Evolutionary conservation across 2,329 filamentous ascomycete species (phyloP), one percentile per base, ranked within the genome.

Genomic region (Torrubiella hemipterigena): DNA sequence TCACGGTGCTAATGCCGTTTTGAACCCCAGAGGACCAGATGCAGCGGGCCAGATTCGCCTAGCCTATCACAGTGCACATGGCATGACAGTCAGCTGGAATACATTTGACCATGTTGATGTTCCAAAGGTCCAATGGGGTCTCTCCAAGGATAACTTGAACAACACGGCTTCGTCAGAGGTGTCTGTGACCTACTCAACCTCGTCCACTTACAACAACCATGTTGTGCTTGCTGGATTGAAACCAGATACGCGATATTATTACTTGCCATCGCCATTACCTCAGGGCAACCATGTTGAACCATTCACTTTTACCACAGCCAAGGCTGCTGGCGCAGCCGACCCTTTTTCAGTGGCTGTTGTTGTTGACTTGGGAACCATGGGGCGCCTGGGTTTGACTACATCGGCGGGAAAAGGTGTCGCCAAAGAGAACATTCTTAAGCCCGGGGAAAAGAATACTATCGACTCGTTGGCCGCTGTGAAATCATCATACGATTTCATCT

Each of bases 21-120:
- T n/a, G n/a, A n/a, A n/a, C n/a, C n/a, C n/a, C n/a, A n/a, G n/a
- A n/a, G n/a, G n/a, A n/a, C n/a, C n/a, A n/a, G n/a, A n/a, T n/a
- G n/a, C n/a, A n/a, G n/a, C n/a, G n/a, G n/a, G n/a, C n/a, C 32
- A 33, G 17, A 29, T 33, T 13, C 32, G 32, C 15, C 15, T 30
- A 17, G 32, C 32, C 2, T 30, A 33, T 22, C 27, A 29, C 17
- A 27, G 32, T 22, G 21, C 16, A 10, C 25, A 33, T 4, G 32
- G 19, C 19, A 48, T 50, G 45, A 35, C 40, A 15, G 43, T 48
- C 14, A 46, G 46, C 38, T 56, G 51, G 53, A 56, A 55, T 33
- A 56, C 51, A 5, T 46, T 49, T 28, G 30, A 42, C 12, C 36
- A 48, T 17, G 30, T 52, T 19, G 17, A 31, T 6, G 31, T 25